Conservation (phyloP, 805 yeast species). For the Candida gorgasii region DNA sequence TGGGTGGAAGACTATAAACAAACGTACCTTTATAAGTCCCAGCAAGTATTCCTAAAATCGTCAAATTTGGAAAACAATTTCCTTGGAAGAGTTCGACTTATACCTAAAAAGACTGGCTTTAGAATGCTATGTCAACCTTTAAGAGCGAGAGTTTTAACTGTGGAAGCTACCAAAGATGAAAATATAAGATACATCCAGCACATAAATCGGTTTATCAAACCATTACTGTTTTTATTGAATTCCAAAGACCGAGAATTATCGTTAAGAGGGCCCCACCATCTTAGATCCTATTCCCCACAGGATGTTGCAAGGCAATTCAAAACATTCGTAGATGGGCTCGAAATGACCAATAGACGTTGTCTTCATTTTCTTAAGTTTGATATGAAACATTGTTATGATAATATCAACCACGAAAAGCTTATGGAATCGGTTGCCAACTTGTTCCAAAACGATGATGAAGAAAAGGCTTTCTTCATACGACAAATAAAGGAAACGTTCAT, state of each 20-base stretch:
- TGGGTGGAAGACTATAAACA: slow-evolving; percentile 47
- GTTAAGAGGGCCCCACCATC: slow-evolving; percentile 9
- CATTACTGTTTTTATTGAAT: slow-evolving; percentile 12
- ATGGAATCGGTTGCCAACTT: slow-evolving; percentile 31
- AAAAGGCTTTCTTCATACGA: slow-evolving; percentile 23
- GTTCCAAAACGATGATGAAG: slow-evolving; percentile 22
- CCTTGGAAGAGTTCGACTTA: slow-evolving; percentile 11
- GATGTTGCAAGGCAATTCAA: slow-evolving; percentile 46
- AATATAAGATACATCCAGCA: slow-evolving; percentile 22
- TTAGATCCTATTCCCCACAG: slow-evolving; percentile 40
- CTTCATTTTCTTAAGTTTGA: slow-evolving; percentile 70
- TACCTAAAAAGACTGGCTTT: slow-evolving; percentile 64
- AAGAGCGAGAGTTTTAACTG: slow-evolving; percentile 13
- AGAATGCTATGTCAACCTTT: slow-evolving; percentile 61
- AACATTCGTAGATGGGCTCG: slow-evolving; percentile 29
- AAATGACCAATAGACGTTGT: too few species aligned
- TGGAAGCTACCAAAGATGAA: slow-evolving; percentile 6
- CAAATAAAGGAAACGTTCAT: slow-evolving; percentile 17
- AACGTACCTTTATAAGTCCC: slow-evolving; percentile 28
- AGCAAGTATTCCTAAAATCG: slow-evolving; percentile 8
- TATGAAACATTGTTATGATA: slow-evolving; percentile 74
- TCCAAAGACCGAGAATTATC: slow-evolving; percentile 13
- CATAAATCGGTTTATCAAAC: slow-evolving; percentile 10
- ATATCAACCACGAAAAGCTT: slow-evolving; percentile 52
- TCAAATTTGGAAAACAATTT: slow-evolving; percentile 11